Percentiles rank a stretch among this genome's conserved stretches.
Evolutionary conservation across 441 rosid species (phyloP).

Genomic region (Populus trichocarpa): DNA sequence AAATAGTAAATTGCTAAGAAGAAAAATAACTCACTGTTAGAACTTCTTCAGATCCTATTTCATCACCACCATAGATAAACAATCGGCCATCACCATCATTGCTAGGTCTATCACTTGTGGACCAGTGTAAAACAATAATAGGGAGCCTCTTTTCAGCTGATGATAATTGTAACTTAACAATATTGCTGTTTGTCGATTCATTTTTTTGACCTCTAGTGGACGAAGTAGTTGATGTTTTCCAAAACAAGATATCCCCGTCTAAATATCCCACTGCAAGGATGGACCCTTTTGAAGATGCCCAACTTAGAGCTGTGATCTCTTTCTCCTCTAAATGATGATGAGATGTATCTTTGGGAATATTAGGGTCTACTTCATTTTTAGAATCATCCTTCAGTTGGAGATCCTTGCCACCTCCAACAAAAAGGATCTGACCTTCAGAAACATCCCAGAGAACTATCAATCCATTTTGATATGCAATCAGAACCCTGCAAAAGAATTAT

Average conservation of each 20-base stretch:
- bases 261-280: conserved; percentile 63
- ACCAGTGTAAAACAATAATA: conserved; percentile 65
- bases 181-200: conserved; percentile 31
- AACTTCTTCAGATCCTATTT: conserved; percentile 66
- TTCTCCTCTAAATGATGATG: conserved; percentile 35
- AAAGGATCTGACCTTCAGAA: conserved; percentile 38
- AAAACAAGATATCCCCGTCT: conserved; percentile 68
- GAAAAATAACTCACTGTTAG: conserved; percentile 40
- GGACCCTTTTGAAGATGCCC: conserved; percentile 65
- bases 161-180: conserved; percentile 54
- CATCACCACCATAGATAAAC: conserved; percentile 66
- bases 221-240: conserved; percentile 42
- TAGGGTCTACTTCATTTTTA: conserved; percentile 11
- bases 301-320: conserved; percentile 69
- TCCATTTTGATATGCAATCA: conserved; percentile 60
- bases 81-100: conserved; percentile 43
- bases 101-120: conserved; percentile 33
- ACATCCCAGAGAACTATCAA: conserved; percentile 61
- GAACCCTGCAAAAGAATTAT: conserved; percentile 40
- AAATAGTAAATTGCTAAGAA: conserved; percentile 4
- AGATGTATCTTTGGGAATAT: conserved; percentile 21
- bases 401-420: conserved; percentile 59
- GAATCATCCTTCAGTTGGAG: conserved; percentile 49
- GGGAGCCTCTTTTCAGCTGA: conserved; percentile 61
- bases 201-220: conserved; percentile 29